These are phyloP conservation scores for Apiotrichum gamsii DNA, from an alignment of 1,284 basidiomycete genomes.

Conservation along the genomic window DNA sequence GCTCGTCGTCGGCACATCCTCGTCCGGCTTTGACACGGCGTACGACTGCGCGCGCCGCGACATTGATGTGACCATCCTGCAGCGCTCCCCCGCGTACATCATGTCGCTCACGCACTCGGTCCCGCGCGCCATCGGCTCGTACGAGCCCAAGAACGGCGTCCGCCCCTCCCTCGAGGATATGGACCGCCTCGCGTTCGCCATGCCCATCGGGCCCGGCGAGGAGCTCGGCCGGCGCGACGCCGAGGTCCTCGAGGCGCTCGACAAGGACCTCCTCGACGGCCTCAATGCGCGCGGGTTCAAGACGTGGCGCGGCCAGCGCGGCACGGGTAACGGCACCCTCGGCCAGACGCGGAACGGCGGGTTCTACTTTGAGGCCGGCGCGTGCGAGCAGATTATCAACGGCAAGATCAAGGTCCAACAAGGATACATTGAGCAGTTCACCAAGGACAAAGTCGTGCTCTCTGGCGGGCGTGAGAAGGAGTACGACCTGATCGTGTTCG, in stretches of 20 bases:
- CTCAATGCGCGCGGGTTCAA: conserved; percentile 53
- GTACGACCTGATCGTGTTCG: conserved; percentile 62
- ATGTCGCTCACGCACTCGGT: conserved; percentile 51
- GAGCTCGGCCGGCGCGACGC: conserved; percentile 24
- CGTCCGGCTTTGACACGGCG: conserved; percentile 52
- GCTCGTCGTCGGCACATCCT: conserved; percentile 57
- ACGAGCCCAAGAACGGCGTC: conserved; percentile 47
- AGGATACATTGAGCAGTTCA: conserved; percentile 27
- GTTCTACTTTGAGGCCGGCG: conserved; percentile 40
- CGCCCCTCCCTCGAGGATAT: conserved; percentile 50
- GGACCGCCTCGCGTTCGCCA: conserved; percentile 51
- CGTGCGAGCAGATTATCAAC: conserved; percentile 33
- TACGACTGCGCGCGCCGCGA: conserved; percentile 51
- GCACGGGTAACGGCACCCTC: conserved; percentile 20
- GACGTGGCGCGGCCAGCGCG: conserved; percentile 27
- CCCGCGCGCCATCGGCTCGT: conserved; percentile 43
- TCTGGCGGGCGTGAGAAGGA: conserved; percentile 47
- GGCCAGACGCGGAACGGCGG: conserved; percentile 28
- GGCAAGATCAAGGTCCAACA: conserved; percentile 34
- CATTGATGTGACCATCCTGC: conserved; percentile 57
- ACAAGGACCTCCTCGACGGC: conserved; percentile 52
- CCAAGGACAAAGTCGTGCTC: conserved; percentile 23
- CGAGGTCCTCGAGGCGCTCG: conserved; percentile 20
- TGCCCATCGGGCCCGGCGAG: conserved; percentile 24
- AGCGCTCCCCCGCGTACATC: conserved; percentile 58